phyloP scores from a whole-genome alignment of 257 asterid genomes.

The Cruciata laevipes region DNA sequence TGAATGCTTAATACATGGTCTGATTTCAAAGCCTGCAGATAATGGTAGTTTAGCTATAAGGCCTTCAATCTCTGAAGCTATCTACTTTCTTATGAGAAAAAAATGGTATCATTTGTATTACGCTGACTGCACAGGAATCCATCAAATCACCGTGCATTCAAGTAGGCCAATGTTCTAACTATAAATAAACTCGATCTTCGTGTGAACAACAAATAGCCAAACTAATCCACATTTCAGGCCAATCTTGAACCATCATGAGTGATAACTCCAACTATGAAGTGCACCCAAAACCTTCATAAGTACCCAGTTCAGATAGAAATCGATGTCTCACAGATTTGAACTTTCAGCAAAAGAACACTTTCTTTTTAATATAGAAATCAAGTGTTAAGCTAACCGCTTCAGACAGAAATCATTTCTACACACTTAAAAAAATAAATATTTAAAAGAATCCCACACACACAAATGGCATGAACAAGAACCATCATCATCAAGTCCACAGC shows the following conservation, averaged over 20 bases:
- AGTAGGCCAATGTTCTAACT: not conserved
- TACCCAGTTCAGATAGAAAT: not conserved
- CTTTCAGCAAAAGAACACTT: not conserved
- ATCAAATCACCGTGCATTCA: not conserved
- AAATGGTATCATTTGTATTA: no score
- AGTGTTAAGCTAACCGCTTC: not conserved
- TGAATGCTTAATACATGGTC: no score
- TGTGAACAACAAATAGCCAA: not conserved
- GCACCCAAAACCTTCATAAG: not conserved
- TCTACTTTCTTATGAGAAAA: no score
- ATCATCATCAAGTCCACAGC: not conserved
- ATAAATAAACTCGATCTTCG: not conserved
- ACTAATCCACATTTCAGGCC: not conserved
- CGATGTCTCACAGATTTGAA: not conserved
- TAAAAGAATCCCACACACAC: not conserved
- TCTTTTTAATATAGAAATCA: not conserved
- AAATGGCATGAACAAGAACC: constrained; percentile 1
- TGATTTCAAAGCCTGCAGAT: no score
- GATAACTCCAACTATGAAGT: not conserved
- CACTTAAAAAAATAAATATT: not conserved
- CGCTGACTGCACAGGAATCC: no score
- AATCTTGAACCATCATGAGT: not conserved
- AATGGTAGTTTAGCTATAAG: no score
- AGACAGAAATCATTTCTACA: not conserved
- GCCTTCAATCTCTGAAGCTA: no score